These are phyloP conservation scores for Solanum etuberosum DNA, from an alignment of 257 asterid species.

Conservation along the genomic window DNA sequence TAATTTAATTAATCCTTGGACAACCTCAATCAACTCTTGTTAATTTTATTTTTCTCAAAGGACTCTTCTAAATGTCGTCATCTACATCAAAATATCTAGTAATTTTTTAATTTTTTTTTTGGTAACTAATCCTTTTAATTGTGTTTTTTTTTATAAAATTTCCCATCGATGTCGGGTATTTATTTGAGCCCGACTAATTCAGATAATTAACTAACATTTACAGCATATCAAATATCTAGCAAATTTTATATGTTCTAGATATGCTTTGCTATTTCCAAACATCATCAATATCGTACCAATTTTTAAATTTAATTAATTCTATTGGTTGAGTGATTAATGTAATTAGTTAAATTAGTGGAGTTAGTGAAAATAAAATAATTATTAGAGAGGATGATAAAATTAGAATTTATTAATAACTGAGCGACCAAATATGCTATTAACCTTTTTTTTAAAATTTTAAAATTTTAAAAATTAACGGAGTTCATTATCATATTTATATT, in stretches of 20 bases:
- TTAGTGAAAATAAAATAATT: background rate
- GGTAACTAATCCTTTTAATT: background rate
- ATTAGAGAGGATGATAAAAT: background rate
- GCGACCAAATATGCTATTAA: background rate
- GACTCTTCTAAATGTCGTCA: background rate
- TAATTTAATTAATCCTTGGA: background rate
- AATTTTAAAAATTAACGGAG: background rate
- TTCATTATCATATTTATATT: background rate
- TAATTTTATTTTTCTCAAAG: background rate
- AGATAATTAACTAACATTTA: background rate
- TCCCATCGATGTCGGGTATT: background rate
- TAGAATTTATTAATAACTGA: too few relatives aligned
- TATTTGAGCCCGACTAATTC: too few relatives aligned
- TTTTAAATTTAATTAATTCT: background rate
- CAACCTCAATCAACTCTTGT: background rate
- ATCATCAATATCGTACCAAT: background rate
- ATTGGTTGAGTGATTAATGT: background rate
- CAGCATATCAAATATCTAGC: background rate
- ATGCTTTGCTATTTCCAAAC: background rate
- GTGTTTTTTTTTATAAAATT: background rate
- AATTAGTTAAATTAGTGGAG: background rate
- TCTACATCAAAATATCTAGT: background rate
- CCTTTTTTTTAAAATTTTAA: too few relatives aligned
- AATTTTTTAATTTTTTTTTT: rapidly evolving
- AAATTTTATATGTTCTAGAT: background rate